These are phyloP conservation scores for Trichoderma aggressivum DNA, from an alignment of 2,329 filamentous ascomycete species.

Conservation along the genomic window DNA sequence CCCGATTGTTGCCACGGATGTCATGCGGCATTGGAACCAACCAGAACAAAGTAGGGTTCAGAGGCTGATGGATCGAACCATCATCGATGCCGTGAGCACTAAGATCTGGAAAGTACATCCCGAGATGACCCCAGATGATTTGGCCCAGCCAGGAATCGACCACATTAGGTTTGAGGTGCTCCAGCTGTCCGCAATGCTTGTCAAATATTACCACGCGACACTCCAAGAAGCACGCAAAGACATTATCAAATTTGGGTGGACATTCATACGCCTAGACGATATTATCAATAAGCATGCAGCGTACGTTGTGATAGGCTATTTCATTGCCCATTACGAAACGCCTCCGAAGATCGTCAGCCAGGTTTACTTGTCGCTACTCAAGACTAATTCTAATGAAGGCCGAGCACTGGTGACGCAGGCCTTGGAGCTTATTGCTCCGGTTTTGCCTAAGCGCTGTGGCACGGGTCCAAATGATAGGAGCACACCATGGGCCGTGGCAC, in stretches of 20 bases:
- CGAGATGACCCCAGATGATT: slow-evolving; percentile 78
- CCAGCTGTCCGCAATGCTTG: slow-evolving; percentile 88
- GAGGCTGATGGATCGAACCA: slow-evolving; percentile 76
- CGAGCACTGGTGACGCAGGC: slow-evolving; percentile 89
- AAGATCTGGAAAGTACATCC: slow-evolving; percentile 92
- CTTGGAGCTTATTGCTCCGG: slow-evolving; percentile 89
- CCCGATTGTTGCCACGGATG: slow-evolving; percentile 93
- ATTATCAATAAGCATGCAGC: slow-evolving; percentile 99
- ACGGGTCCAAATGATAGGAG: slow-evolving; percentile 65
- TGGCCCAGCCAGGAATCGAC: slow-evolving; percentile 80
- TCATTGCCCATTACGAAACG: slow-evolving; percentile 95
- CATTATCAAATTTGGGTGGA: slow-evolving; percentile 99
- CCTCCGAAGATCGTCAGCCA: slow-evolving; percentile 94
- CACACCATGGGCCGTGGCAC: slow-evolving; percentile 84
- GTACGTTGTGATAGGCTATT: slow-evolving; percentile 95
- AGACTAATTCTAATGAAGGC: slow-evolving; percentile 93
- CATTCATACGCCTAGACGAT: slow-evolving; percentile 96
- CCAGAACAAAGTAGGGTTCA: slow-evolving; percentile 55
- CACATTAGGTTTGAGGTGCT: slow-evolving; percentile 95
- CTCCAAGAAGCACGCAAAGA: slow-evolving; percentile 93
- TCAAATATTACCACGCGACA: slow-evolving; percentile 89
- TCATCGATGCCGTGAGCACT: slow-evolving; percentile 86
- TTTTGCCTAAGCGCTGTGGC: slow-evolving; percentile 79
- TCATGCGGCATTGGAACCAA: slow-evolving; percentile 75
- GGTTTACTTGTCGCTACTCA: slow-evolving; percentile 86